These are phyloP conservation scores for Catharanthus roseus DNA, from an alignment of 257 asterid genomes.

Conservation along the genomic window DNA sequence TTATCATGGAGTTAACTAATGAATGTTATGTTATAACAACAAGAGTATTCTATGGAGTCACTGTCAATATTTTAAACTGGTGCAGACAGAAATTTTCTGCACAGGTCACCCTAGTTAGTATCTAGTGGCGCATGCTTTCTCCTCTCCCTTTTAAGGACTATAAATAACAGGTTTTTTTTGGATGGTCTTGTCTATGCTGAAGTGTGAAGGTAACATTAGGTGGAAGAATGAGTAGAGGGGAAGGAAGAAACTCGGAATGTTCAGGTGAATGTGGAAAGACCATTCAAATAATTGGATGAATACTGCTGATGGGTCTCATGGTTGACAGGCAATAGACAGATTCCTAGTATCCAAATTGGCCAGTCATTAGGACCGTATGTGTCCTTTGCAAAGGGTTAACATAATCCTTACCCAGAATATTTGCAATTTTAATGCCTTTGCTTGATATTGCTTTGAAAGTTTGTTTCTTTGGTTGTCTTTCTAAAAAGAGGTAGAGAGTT, in stretches of 20 bases:
- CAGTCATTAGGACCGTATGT: not conserved
- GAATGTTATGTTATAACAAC: not conserved
- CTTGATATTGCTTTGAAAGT: not conserved
- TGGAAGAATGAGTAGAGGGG: not conserved
- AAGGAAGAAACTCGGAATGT: not conserved
- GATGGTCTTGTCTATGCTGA: not conserved
- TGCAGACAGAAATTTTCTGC: not conserved
- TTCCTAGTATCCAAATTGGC: not conserved
- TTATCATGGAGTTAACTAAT: not conserved
- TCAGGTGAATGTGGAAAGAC: not conserved
- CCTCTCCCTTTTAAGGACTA: not conserved
- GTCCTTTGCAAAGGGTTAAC: not conserved
- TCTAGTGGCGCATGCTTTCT: not conserved
- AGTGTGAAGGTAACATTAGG: not conserved
- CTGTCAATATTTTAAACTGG: not conserved
- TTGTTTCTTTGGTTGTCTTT: not conserved
- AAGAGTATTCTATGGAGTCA: not conserved
- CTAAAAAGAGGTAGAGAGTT: not conserved
- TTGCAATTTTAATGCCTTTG: not conserved
- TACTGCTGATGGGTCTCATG: not conserved
- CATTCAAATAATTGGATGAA: not conserved
- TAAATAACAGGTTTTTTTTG: not conserved
- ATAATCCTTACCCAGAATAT: not conserved
- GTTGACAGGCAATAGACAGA: not conserved
- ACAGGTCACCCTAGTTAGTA: not conserved